Evolutionary conservation across 1,139 yeast genomes (phyloP), one percentile per base, ranked within the genome.

Genomic region (Zygoascus sp.): DNA sequence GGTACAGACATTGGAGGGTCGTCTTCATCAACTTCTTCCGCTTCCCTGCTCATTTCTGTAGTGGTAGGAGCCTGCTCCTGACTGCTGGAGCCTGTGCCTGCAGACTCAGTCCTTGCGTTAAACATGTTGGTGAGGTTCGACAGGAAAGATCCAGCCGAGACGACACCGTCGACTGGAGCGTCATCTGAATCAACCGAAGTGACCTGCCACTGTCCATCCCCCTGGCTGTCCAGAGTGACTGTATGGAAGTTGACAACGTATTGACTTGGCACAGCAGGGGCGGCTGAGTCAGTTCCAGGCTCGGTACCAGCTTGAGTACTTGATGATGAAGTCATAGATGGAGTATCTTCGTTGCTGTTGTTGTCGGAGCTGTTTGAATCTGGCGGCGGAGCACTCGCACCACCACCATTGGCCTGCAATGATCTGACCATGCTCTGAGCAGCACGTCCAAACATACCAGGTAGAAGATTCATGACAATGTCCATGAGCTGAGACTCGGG

Each of bases 401-500:
- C 13, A 9, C 32, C 32, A 19, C 13, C 8, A 4, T 21, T 21
- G 10, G 13, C 11, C 13, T 28, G 42, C 34, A 9, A 10, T 7
- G 28, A n/a, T 6, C 28, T 25, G 3, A n/a, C 28, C 3, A 32
- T 30, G 19, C n/a, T 42, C 34, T 39, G 43, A 9, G 40, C 19
- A n/a, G 19, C 27, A n/a, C 40, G n/a, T 22, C 40, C 47, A 15
- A 42, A 35, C 21, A 48, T 45, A 19, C 27, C 36, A 13, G 34
- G 28, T 41, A 42, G 19, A 15, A 42, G 28, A 25, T 27, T 19
- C 35, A 36, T 27, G 13, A 42, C 8, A 21, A 35, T 35, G 16
- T 35, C 39, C 25, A 35, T 20, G 2, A 35, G 16, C 15, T 35
- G 39, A 10, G 22, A 10, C 39, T 35, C 39, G 2, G 25, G 25